phyloP scores from a whole-genome alignment of 371 early-diverging fungal species.

The Apophysomyces sp. region DNA sequence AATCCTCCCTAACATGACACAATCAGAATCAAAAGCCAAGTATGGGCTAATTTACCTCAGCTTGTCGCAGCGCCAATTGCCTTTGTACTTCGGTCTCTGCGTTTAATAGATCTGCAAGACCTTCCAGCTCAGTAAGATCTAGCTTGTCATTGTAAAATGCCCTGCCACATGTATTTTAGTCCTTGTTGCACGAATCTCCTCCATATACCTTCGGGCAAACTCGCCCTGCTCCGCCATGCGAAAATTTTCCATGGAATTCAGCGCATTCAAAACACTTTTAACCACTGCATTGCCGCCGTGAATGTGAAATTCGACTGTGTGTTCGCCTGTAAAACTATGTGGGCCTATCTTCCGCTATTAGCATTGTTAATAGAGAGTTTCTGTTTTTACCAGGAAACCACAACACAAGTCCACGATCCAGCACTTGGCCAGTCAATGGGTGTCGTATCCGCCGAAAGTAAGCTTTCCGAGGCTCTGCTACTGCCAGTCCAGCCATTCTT shows the following conservation, averaged over 20 bases:
- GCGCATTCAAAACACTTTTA: constrained; percentile 55
- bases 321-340: constrained; percentile 79
- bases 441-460: constrained; percentile 50
- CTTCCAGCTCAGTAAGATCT: constrained; percentile 80
- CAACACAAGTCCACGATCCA: constrained; percentile 65
- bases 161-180: constrained; percentile 17
- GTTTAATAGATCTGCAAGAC: constrained; percentile 76
- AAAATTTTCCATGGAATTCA: constrained; percentile 45
- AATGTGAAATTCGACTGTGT: constrained; percentile 76
- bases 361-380: background rate
- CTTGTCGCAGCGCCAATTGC: constrained; percentile 68
- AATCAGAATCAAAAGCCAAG: too few relatives aligned
- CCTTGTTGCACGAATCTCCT: background rate
- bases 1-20: constrained; percentile 58
- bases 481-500: constrained; percentile 6
- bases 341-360: constrained; percentile 46
- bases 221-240: constrained; percentile 81
- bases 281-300: constrained; percentile 82
- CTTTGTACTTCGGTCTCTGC: constrained; percentile 84
- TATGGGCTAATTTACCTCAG: constrained; percentile 56
- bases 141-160: constrained; percentile 80
- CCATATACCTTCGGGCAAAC: constrained; percentile 62
- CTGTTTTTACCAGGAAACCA: constrained; percentile 61
- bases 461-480: constrained; percentile 49
- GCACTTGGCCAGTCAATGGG: constrained; percentile 42